Evolutionary conservation across 352 stramenopile species (phyloP), one percentile per base, ranked within the genome.

Genomic region (Phytophthora citrophthora): DNA sequence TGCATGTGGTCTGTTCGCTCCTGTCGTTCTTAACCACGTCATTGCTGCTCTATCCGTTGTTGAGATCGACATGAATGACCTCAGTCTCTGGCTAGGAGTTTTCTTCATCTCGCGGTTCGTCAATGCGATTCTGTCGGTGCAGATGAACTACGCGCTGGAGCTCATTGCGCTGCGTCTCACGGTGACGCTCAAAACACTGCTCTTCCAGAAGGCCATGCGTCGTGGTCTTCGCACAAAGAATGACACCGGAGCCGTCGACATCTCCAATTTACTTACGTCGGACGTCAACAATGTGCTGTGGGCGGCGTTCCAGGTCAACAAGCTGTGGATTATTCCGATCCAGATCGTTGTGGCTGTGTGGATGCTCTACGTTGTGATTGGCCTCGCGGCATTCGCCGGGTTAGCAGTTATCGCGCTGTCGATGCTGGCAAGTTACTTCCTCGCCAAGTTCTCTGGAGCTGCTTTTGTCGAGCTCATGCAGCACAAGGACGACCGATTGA

Each of bases 241-340:
- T 15, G 64, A 72, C 2, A 2, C 32, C 2, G 41, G 45, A 2
- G 41, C 50, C 1, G 68, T 72, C 20, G 90, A 98, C 67, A 92
- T 98, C 40, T 83, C 89, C 9, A 99, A 98, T 56, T 75, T 99
- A 5, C 95, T 97, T 56, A 90, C 87, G 3, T 90, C 97, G 40
- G 95, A 99, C 70, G 79, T 91, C 1, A 70, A 93, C 31, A 85
- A 77, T 27, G n/a, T 89, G 3, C 27, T 88, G 27, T 63, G 41
- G 7, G 81, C 70, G 0, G 65, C 64, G 65, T 62, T 64, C 31
- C 73, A 70, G 40, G 40, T 54, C 18, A 90, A 93, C 58, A 71
- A 63, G 34, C 11, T 87, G 0, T 86, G 73, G 76, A 67, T 86
- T 23, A 51, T 84, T 46, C 74, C 79, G 7, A 54, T 84, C 2